Evolutionary conservation across 345 rosid genomes (phyloP).

Genomic region (Salix arbutifolia): DNA sequence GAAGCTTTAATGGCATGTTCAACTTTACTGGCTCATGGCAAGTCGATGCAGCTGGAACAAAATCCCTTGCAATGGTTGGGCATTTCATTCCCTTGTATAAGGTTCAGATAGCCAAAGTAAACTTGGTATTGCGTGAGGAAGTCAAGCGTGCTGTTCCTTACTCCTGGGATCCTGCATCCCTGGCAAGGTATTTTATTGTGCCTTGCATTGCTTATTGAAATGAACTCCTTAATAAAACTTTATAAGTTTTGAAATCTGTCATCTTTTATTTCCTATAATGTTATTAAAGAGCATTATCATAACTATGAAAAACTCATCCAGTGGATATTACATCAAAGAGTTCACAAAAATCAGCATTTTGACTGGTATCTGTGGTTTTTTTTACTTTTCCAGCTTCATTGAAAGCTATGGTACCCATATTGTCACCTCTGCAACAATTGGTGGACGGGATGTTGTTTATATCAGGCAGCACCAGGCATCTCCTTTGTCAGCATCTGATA

Average conservation of each 20-base stretch:
- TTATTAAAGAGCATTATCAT: neutral
- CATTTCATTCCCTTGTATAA: slow-evolving; percentile 59
- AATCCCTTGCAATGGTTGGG: slow-evolving; percentile 90
- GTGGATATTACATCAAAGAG: slow-evolving; percentile 12
- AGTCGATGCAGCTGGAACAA: slow-evolving; percentile 91
- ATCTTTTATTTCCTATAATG: neutral
- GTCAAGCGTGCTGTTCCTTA: slow-evolving; percentile 76
- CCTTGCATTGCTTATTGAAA: neutral
- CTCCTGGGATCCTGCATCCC: slow-evolving; percentile 95
- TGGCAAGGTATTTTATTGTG: slow-evolving; percentile 59
- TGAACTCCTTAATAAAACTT: neutral
- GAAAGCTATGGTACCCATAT: slow-evolving; percentile 87
- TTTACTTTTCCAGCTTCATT: slow-evolving; percentile 54
- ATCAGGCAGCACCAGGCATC: slow-evolving; percentile 91
- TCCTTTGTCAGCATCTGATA: slow-evolving; percentile 56
- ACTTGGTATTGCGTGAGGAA: slow-evolving; percentile 55
- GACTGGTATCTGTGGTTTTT: slow-evolving; percentile 7
- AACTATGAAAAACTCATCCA: neutral
- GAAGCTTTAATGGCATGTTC: slow-evolving; percentile 96
- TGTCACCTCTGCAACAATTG: slow-evolving; percentile 85
- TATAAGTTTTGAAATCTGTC: neutral
- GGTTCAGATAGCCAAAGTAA: slow-evolving; percentile 51
- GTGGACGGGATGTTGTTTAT: slow-evolving; percentile 95
- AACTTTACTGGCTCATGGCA: slow-evolving; percentile 93
- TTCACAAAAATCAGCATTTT: slow-evolving; percentile 13